These are phyloP conservation scores for Grosmannia serpens DNA, from an alignment of 2,329 filamentous ascomycete genomes.

Conservation along the genomic window DNA sequence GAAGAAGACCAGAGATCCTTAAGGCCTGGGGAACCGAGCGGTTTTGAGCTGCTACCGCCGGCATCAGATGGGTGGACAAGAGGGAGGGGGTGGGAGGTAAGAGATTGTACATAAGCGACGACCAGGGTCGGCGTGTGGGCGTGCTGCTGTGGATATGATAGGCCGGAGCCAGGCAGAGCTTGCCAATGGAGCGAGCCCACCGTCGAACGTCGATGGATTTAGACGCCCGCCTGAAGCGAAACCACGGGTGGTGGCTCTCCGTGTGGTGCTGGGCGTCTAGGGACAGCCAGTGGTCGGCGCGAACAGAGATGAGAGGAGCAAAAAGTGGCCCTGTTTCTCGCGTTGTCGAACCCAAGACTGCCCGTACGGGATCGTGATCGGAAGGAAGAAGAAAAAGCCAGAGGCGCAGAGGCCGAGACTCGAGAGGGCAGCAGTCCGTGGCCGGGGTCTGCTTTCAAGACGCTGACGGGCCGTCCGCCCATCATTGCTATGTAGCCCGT, in stretches of 20 bases:
- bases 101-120: slow-evolving; percentile 21
- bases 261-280: slow-evolving; percentile 19
- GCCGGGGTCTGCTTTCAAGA: too few relatives aligned
- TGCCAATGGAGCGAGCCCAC: slow-evolving; percentile 27
- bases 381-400: not conserved
- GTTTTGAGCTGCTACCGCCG: slow-evolving; percentile 40
- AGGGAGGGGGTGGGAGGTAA: slow-evolving; percentile 19
- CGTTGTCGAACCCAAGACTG: not conserved
- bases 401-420: not conserved
- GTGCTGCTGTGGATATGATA: slow-evolving; percentile 28
- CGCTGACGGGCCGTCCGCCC: too few relatives aligned
- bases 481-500: too few relatives aligned
- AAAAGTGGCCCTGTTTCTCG: not conserved
- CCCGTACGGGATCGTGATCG: not conserved
- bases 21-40: slow-evolving; percentile 28
- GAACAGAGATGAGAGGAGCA: slow-evolving; percentile 10
- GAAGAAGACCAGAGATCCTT: slow-evolving; percentile 18
- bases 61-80: slow-evolving; percentile 3
- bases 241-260: slow-evolving; percentile 9
- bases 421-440: too few relatives aligned
- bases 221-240: slow-evolving; percentile 29
- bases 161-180: slow-evolving; percentile 17
- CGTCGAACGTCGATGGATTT: slow-evolving; percentile 24
- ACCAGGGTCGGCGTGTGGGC: slow-evolving; percentile 23
- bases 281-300: slow-evolving; percentile 6